These are phyloP conservation scores for Phaseolus coccineus DNA, from an alignment of 331 rosid species.

Conservation along the genomic window DNA sequence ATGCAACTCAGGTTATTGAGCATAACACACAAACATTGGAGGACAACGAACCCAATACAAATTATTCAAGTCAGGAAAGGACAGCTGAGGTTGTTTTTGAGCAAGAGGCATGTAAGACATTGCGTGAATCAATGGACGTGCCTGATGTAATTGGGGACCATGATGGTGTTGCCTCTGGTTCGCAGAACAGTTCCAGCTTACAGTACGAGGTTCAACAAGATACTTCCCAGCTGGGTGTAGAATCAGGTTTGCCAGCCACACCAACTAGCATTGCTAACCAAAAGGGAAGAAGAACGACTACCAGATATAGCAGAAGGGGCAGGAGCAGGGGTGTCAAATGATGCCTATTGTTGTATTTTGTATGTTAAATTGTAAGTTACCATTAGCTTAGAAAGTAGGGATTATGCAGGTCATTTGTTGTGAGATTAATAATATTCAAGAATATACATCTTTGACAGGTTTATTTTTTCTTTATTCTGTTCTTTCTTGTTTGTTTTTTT, in stretches of 20 bases:
- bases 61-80: slow-evolving; percentile 48
- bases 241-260: slow-evolving; percentile 40
- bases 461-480: slow-evolving; percentile 2
- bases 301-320: slow-evolving; percentile 58
- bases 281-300: slow-evolving; percentile 51
- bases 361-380: slow-evolving; percentile 49
- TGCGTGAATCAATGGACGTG: slow-evolving; percentile 58
- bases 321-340: slow-evolving; percentile 51
- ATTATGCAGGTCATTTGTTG: slow-evolving; percentile 53
- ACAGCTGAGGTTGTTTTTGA: slow-evolving; percentile 42
- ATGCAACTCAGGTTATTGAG: slow-evolving; percentile 52
- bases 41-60: slow-evolving; percentile 39
- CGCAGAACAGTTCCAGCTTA: slow-evolving; percentile 63
- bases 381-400: slow-evolving; percentile 47
- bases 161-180: slow-evolving; percentile 50
- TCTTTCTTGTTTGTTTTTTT: neutral
- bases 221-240: slow-evolving; percentile 45
- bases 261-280: slow-evolving; percentile 50
- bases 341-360: slow-evolving; percentile 27
- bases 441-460: slow-evolving; percentile 38
- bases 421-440: slow-evolving; percentile 44
- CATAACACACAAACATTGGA: slow-evolving; percentile 39
- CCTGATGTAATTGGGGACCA: slow-evolving; percentile 47
- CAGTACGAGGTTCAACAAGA: slow-evolving; percentile 50
- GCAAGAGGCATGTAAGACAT: slow-evolving; percentile 53